A percentile compares a stretch with the other conserved stretches of the same genome.
Evolutionary conservation across 2,329 filamentous ascomycete genomes (phyloP).

Genomic region (Penicillium sp.): DNA sequence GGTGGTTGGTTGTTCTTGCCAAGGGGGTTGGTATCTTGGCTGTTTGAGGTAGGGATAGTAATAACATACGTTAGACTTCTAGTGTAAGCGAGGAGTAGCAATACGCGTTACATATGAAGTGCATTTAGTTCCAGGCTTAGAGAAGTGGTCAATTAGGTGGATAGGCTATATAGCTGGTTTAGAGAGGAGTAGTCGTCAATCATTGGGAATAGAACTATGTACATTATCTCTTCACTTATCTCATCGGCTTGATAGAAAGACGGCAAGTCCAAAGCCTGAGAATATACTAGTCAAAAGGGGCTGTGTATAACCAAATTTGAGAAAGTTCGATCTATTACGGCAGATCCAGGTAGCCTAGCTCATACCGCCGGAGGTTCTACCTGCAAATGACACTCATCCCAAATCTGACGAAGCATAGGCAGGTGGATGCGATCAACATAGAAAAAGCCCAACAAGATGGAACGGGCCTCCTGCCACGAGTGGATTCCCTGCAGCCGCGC

Average conservation of each 20-base stretch:
- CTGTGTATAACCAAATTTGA: not conserved
- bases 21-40: not conserved
- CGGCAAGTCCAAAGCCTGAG: not conserved
- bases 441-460: constrained; percentile 36
- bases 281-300: not conserved
- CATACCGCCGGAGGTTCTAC: constrained; percentile 14
- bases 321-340: not conserved
- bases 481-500: constrained; percentile 29
- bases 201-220: not conserved
- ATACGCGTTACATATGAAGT: no score
- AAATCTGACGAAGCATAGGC: constrained; percentile 31
- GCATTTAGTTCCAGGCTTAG: not conserved
- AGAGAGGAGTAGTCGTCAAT: not conserved
- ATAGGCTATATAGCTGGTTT: not conserved
- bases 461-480: constrained; percentile 37
- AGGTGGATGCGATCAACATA: constrained; percentile 39
- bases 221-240: not conserved
- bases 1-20: not conserved
- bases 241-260: not conserved
- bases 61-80: not conserved
- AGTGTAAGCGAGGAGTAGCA: not conserved
- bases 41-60: not conserved
- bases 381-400: constrained; percentile 33
- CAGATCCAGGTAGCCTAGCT: constrained; percentile 1
- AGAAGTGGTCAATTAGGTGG: not conserved